Percentiles rank a stretch among this genome's conserved stretches.
Conservation (phyloP, 202 grass and related monocot species). For the Dendrocalamus latiflorus region DNA sequence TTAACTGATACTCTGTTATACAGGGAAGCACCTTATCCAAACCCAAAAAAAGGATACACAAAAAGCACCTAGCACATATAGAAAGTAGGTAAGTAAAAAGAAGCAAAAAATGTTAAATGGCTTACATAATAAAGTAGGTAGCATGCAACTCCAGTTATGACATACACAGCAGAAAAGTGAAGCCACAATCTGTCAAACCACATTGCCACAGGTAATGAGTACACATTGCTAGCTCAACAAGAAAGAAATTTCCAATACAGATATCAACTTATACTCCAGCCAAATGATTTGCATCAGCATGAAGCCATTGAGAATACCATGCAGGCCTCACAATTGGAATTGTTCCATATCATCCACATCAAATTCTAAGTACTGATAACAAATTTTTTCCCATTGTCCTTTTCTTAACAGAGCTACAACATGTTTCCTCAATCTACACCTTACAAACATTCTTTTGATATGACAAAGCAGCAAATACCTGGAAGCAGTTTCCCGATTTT, state of each 20-base stretch:
- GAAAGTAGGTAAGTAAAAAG: not conserved
- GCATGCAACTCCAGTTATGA: slow-evolving; percentile 73
- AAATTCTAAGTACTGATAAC: not conserved
- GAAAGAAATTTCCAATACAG: not conserved
- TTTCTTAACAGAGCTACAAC: not conserved
- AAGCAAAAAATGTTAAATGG: slow-evolving; percentile 18
- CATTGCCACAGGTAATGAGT: not conserved
- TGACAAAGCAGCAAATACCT: not conserved
- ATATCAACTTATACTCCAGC: not conserved
- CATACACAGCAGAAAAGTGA: slow-evolving; percentile 87
- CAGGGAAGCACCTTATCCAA: not conserved
- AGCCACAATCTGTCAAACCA: slow-evolving; percentile 85
- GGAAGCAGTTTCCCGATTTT: not conserved
- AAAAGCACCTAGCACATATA: not conserved
- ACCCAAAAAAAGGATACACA: not conserved
- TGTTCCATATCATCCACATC: not conserved
- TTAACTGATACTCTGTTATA: not conserved
- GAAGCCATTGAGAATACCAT: not conserved
- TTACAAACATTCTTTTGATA: not conserved
- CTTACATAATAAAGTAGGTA: slow-evolving; percentile 87
- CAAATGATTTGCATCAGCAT: not conserved
- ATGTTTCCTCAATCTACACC: not conserved
- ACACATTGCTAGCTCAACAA: not conserved
- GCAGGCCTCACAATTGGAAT: not conserved
- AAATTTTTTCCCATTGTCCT: not conserved